Percentiles rank a stretch among this genome's conserved stretches.
Evolutionary conservation across 371 early-diverging fungal species (phyloP).

Genomic region (Mortierella sp.): DNA sequence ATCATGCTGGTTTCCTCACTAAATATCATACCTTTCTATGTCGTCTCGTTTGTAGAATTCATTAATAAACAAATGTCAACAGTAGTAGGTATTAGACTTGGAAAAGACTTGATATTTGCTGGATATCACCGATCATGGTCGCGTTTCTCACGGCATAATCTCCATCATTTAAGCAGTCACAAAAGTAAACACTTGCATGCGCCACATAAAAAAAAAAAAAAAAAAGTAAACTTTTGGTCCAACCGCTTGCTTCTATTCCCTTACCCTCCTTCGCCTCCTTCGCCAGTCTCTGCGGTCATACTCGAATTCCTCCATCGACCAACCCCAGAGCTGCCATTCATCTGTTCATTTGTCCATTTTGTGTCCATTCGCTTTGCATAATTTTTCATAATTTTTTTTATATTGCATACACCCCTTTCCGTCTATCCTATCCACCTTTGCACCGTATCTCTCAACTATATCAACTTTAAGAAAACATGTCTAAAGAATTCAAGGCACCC

Average conservation of each 20-base stretch:
- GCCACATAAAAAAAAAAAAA: constrained; percentile 20
- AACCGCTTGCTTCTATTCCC: background rate
- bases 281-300: constrained; percentile 34
- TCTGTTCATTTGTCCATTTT: constrained; percentile 5
- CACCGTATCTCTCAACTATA: background rate
- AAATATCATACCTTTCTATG: no score
- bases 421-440: background rate
- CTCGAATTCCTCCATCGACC: constrained; percentile 29
- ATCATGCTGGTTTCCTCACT: no score
- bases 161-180: no score
- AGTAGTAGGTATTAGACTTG: no score
- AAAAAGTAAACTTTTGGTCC: background rate
- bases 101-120: no score
- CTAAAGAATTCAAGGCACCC: constrained; percentile 56
- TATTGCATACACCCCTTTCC: background rate
- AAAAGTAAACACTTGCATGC: constrained; percentile 13
- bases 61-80: no score
- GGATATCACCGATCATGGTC: background rate
- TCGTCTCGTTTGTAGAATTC: no score
- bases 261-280: constrained; percentile 6
- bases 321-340: constrained; percentile 12
- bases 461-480: constrained; percentile 24
- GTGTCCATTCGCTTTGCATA: background rate
- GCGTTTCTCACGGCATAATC: background rate
- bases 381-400: background rate